Evolutionary conservation across 2,329 filamentous ascomycete genomes (phyloP).

Genomic region (Gliomastix tumulicola): DNA sequence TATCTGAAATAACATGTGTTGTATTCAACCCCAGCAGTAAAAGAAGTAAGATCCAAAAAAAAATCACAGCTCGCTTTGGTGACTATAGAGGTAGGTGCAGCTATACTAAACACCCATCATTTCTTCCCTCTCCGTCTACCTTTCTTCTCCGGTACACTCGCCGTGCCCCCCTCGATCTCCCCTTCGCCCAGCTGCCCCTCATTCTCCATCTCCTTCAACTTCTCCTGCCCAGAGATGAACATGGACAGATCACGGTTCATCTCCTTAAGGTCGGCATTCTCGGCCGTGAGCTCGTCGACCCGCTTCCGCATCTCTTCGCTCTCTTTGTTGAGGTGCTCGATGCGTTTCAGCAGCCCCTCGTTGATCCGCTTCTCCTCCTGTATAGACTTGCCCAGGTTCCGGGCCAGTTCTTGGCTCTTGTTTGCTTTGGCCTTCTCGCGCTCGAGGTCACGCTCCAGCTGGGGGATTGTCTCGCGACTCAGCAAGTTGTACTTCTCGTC

Average conservation of each 20-base stretch:
- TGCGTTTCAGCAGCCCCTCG: conserved; percentile 73
- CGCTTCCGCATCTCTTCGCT: conserved; percentile 50
- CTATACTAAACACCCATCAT: conserved; percentile 10
- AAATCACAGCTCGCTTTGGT: too few relatives aligned
- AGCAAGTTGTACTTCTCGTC: conserved; percentile 39
- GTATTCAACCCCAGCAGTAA: too few relatives aligned
- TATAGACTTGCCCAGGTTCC: conserved; percentile 66
- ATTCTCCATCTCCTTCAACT: conserved; percentile 63
- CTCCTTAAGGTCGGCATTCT: conserved; percentile 71
- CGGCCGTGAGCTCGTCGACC: conserved; percentile 46
- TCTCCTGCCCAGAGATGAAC: conserved; percentile 80
- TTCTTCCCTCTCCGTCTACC: conserved; percentile 45
- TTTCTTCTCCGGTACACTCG: conserved; percentile 57
- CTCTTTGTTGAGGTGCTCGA: conserved; percentile 64
- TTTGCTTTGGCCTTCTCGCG: conserved; percentile 61
- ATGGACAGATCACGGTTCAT: conserved; percentile 83
- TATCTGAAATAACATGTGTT: too few relatives aligned
- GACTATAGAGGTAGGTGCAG: too few relatives aligned
- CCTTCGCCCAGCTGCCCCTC: conserved; percentile 53
- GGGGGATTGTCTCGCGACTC: conserved; percentile 49
- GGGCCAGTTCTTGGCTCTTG: conserved; percentile 69
- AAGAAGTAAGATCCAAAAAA: too few relatives aligned
- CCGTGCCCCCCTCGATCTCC: conserved; percentile 68
- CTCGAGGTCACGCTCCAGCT: conserved; percentile 65
- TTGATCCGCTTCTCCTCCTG: conserved; percentile 84